A percentile compares a stretch with the other conserved stretches of the same genome.
phyloP scores from a whole-genome alignment of 2,329 filamentous ascomycete species.

The Orbilia oligospora region DNA sequence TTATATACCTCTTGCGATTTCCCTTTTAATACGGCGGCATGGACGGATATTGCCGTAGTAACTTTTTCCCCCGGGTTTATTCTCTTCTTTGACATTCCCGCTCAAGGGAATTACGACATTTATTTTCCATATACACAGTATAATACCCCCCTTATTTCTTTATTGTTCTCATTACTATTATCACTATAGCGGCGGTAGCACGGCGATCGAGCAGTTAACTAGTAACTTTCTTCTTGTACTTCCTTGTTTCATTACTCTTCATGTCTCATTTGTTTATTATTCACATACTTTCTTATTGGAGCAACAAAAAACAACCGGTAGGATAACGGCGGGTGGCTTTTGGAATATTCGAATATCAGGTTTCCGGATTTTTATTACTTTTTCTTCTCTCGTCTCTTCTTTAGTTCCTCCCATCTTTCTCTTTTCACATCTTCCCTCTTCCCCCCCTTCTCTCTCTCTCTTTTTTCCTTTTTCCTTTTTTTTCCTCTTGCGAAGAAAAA shows the following conservation, averaged over 20 bases:
- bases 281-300: conserved; percentile 6
- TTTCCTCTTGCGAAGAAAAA: not conserved
- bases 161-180: not conserved
- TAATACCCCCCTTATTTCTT: conserved; percentile 6
- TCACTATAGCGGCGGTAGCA: not conserved
- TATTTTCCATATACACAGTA: conserved; percentile 11
- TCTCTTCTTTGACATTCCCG: not conserved
- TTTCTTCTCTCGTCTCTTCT: not conserved
- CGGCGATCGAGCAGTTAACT: conserved; percentile 11
- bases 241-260: not conserved
- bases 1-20: conserved; percentile 12
- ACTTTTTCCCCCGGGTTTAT: not conserved
- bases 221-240: conserved; percentile 4
- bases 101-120: not conserved
- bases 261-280: not conserved
- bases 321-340: conserved; percentile 8
- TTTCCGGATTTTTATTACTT: not conserved
- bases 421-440: too few relatives aligned
- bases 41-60: not conserved
- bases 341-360: conserved; percentile 6
- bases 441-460: not conserved
- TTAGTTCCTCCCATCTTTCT: too few relatives aligned
- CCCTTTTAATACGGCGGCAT: not conserved
- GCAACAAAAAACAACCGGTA: conserved; percentile 4
- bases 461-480: not conserved